These are phyloP conservation scores for Calocybe cyanea DNA, from an alignment of 768 basidiomycete species.

Conservation along the genomic window DNA sequence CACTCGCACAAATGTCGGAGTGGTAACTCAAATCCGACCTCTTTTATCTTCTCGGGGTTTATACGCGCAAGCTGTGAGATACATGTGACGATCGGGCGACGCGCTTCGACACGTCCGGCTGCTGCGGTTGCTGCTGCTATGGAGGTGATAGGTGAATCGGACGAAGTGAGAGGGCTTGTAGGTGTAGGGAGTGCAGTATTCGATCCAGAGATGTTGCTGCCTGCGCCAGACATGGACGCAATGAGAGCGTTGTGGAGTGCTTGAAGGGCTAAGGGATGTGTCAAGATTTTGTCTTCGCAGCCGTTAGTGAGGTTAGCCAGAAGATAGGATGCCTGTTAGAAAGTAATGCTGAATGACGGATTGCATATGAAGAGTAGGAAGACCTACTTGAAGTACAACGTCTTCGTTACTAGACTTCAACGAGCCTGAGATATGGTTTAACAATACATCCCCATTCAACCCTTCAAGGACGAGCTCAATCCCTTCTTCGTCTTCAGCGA, in stretches of 20 bases:
- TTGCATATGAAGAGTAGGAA: conserved; percentile 4
- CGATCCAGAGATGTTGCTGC: too few species aligned
- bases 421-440: conserved; percentile 42
- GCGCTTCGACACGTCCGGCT: conserved; percentile 32
- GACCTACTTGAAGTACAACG: conserved; percentile 47
- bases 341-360: not conserved
- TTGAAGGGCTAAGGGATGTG: conserved; percentile 45
- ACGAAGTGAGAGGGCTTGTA: not conserved
- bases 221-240: conserved; percentile 39
- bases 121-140: not conserved
- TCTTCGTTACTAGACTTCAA: conserved; percentile 51
- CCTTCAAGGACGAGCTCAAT: conserved; percentile 56
- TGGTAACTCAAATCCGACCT: conserved; percentile 37
- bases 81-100: conserved; percentile 57
- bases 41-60: conserved; percentile 30
- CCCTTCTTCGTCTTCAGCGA: conserved; percentile 64
- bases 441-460: conserved; percentile 42
- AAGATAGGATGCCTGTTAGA: conserved; percentile 45
- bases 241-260: conserved; percentile 57
- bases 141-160: not conserved
- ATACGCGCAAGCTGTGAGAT: conserved; percentile 52
- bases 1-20: conserved; percentile 40
- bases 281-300: conserved; percentile 43
- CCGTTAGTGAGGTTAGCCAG: conserved; percentile 73
- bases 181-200: not conserved